Percentiles rank a stretch among this genome's conserved stretches.
Conservation (phyloP, 2,329 filamentous ascomycete species). For the Niveomyces coronatus region DNA sequence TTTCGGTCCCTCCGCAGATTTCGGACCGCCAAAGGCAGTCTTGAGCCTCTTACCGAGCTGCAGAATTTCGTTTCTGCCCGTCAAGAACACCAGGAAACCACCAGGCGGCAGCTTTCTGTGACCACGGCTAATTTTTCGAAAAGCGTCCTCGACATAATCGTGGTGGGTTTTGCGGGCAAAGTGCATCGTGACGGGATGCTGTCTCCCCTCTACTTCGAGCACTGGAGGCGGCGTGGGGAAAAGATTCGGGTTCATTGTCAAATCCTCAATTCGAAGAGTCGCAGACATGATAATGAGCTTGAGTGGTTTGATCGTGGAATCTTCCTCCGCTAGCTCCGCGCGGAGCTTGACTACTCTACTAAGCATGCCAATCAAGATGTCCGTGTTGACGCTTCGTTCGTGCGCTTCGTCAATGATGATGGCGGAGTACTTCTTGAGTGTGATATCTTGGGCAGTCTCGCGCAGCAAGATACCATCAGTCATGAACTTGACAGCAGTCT, state of each 20-base stretch:
- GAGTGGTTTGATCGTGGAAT: constrained; percentile 61
- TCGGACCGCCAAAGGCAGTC: constrained; percentile 50
- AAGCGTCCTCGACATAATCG: constrained; percentile 87
- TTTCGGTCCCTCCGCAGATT: constrained; percentile 48
- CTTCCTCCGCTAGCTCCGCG: constrained; percentile 61
- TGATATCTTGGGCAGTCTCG: constrained; percentile 83
- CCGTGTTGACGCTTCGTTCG: constrained; percentile 93
- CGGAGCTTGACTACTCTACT: constrained; percentile 84
- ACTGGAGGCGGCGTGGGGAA: constrained; percentile 74
- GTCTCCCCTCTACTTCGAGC: constrained; percentile 80
- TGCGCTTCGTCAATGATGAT: constrained; percentile 96
- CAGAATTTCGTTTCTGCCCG: constrained; percentile 84
- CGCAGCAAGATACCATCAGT: constrained; percentile 92
- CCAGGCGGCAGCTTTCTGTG: constrained; percentile 85
- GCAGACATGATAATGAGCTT: constrained; percentile 99
- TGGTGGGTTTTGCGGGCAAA: constrained; percentile 73
- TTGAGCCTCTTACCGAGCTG: constrained; percentile 73
- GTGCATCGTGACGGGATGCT: constrained; percentile 82
- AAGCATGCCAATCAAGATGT: constrained; percentile 95
- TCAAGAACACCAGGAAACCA: constrained; percentile 88
- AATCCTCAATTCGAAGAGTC: constrained; percentile 81
- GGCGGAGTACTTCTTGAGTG: constrained; percentile 80
- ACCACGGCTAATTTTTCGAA: constrained; percentile 74
- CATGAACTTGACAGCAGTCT: constrained; percentile 96
- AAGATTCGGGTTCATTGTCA: constrained; percentile 71